Percentiles rank a stretch among this genome's conserved stretches.
These are phyloP conservation scores for Adansonia rubrostipa DNA, from an alignment of 441 rosid genomes.

Conservation along the genomic window DNA sequence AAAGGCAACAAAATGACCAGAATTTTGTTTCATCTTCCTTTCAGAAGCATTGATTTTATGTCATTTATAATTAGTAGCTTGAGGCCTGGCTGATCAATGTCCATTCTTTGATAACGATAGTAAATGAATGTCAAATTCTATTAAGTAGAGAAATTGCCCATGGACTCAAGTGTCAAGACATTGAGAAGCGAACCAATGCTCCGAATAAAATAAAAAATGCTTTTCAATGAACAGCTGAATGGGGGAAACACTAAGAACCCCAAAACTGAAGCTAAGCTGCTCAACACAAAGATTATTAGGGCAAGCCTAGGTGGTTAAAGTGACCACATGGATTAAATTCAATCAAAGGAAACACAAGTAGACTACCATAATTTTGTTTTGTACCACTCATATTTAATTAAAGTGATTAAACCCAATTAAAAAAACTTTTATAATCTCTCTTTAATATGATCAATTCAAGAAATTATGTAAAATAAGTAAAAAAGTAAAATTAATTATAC, in stretches of 20 bases:
- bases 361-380: not conserved
- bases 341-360: not conserved
- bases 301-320: too few species aligned
- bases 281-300: not conserved
- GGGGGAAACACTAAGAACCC: not conserved
- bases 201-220: not conserved
- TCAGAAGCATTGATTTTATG: not conserved
- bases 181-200: slow-evolving; percentile 1
- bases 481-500: too few species aligned
- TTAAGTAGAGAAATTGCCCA: not conserved
- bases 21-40: not conserved
- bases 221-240: not conserved
- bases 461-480: not conserved
- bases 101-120: not conserved
- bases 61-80: not conserved
- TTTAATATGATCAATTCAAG: not conserved
- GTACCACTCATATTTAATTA: not conserved
- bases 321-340: too few species aligned
- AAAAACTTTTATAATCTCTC: not conserved
- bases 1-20: not conserved
- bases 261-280: not conserved
- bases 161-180: not conserved
- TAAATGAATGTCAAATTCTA: not conserved
- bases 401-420: not conserved
- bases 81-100: not conserved